Conservation (phyloP, 2,329 filamentous ascomycete species). For the Arachnopeziza araneosa region DNA sequence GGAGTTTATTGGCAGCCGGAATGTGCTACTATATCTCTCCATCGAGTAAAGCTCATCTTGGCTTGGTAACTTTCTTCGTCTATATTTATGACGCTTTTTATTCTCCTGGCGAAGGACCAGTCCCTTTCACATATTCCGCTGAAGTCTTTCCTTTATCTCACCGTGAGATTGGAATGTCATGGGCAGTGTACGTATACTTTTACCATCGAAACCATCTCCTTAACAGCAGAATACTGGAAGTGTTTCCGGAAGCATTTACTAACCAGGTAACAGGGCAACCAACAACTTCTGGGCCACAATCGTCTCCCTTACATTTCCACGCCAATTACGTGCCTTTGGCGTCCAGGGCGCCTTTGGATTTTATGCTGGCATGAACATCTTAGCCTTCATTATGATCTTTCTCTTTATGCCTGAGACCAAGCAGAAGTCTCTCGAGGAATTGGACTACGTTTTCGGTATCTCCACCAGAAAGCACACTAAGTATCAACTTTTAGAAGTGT, state of each 20-base stretch:
- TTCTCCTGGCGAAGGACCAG: conserved; percentile 56
- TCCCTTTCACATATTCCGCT: conserved; percentile 56
- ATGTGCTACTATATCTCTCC: conserved; percentile 48
- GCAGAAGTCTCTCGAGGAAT: conserved; percentile 32
- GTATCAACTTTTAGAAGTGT: background rate
- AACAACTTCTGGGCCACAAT: conserved; percentile 55
- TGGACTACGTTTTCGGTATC: conserved; percentile 44
- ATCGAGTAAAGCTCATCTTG: conserved; percentile 39
- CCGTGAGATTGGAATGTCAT: conserved; percentile 58
- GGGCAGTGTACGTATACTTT: conserved; percentile 40
- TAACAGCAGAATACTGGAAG: background rate
- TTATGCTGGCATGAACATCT: conserved; percentile 49
- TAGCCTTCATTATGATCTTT: conserved; percentile 51
- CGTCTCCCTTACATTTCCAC: conserved; percentile 47
- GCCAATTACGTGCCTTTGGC: conserved; percentile 16
- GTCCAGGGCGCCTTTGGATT: conserved; percentile 43
- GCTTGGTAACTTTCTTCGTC: conserved; percentile 53
- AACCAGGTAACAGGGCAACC: conserved; percentile 32
- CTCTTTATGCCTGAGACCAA: conserved; percentile 54
- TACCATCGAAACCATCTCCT: background rate
- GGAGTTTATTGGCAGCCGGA: conserved; percentile 55
- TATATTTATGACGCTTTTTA: conserved; percentile 62
- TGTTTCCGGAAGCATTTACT: background rate
- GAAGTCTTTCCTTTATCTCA: conserved; percentile 60
- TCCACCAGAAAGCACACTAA: conserved; percentile 20